Evolutionary conservation across 176 grass and related monocot genomes (phyloP).

Genomic region (Rhynchospora pubera): DNA sequence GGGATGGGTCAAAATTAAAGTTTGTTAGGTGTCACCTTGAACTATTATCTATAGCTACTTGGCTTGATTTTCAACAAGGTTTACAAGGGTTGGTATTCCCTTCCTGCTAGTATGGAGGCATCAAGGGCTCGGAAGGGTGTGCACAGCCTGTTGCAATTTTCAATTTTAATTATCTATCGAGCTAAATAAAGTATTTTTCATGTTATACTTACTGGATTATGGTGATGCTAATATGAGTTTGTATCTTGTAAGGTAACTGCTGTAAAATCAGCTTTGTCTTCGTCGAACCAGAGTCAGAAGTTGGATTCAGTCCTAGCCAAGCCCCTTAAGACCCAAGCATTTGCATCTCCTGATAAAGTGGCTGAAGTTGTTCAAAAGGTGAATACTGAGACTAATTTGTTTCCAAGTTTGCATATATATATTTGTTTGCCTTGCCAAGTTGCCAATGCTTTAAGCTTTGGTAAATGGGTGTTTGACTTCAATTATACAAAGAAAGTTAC

Average conservation of each 20-base stretch:
- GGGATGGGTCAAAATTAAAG: not conserved
- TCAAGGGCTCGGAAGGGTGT: not conserved
- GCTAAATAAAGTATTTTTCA: not conserved
- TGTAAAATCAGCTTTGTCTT: conserved; percentile 82
- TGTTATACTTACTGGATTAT: not conserved
- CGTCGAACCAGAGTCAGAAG: conserved; percentile 71
- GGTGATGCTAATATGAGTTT: conserved; percentile 11
- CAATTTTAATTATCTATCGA: not conserved
- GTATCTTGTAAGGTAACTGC: conserved; percentile 61
- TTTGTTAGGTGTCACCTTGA: not conserved
- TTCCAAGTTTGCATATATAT: not conserved
- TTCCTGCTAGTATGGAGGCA: not conserved
- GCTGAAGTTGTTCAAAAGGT: conserved; percentile 92
- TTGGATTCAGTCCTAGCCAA: conserved; percentile 85
- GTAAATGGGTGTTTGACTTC: not conserved
- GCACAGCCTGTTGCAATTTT: not conserved
- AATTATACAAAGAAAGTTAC: not conserved
- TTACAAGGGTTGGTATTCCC: not conserved
- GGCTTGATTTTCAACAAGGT: not conserved
- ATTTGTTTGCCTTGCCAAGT: not conserved
- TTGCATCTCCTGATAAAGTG: conserved; percentile 95
- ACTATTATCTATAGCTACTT: not conserved
- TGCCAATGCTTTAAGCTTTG: not conserved
- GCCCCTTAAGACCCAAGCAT: conserved; percentile 87
- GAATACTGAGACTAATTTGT: not conserved